Evolutionary conservation across 257 asterid genomes (phyloP), one percentile per base, ranked within the genome.

Genomic region (Jacaranda copaia): DNA sequence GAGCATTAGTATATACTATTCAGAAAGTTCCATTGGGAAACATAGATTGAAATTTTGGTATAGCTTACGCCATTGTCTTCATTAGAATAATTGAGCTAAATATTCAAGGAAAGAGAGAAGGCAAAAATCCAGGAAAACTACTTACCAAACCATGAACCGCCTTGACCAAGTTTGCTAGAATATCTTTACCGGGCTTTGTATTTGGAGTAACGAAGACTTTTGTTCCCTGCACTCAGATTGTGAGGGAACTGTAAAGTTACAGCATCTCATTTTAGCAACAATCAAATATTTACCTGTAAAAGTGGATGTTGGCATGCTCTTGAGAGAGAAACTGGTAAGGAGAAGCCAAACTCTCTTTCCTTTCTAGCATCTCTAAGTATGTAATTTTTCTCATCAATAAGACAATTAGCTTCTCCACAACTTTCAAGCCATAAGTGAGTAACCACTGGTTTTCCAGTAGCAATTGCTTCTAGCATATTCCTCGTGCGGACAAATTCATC

Each of bases 401-500:
- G 89, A 80, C 94, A 90, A 72, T 82, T 84, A 32, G 97, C 96
- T 85, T 88, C 92, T 72, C 88, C 99, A 87, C 98, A 95, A 74
- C 96, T 84, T 77, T 95, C 92, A 53, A 95, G 92, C 99, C 99
- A 95, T 59, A 86, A 80, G 76, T 83, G 93, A 58, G 98, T 91
- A 74, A 95, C 97, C 80, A 93, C 94, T 43, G 99, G 92, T 83
- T 93, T 95, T 55, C 98, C 98, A 52, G 43, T 82, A 73, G 99
- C 97, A 90, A 95, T 95, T 73, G 98, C 97, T 87, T 95, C 99
- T 73, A 95, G 83, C 96, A 95, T 91, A 80, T 93, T 95, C 84
- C 92, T 86, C 13, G 99, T 95, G 67, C 99, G 96, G 61, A 89
- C 92, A 89, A 95, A 95, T 77, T 91, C 89, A 85, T 93, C 97